Percentiles rank a stretch among this genome's conserved stretches.
phyloP scores from a whole-genome alignment of 495 filamentous ascomycete genomes.

The Baudoinia panamericana region DNA sequence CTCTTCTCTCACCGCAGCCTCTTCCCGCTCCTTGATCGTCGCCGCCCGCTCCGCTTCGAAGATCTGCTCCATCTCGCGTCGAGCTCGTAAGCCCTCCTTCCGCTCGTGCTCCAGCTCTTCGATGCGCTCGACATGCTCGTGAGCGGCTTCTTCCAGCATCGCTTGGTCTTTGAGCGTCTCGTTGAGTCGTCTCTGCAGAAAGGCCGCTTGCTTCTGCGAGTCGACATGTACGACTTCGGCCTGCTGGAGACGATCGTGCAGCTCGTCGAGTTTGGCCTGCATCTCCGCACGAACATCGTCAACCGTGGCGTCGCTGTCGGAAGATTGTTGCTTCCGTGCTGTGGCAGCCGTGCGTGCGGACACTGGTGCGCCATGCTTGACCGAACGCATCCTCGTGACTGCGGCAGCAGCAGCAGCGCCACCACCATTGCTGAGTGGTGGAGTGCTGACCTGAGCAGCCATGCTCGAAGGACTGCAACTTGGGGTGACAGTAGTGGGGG shows the following conservation, averaged over 20 bases:
- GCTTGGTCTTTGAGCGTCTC: conserved; percentile 72
- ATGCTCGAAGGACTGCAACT: conserved; percentile 13
- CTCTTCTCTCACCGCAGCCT: conserved; percentile 68
- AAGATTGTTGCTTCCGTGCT: conserved; percentile 15
- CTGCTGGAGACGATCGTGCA: conserved; percentile 66
- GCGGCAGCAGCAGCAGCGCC: conserved; percentile 1
- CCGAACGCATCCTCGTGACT: conserved; percentile 11
- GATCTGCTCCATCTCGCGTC: conserved; percentile 75
- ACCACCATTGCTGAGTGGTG: too few species aligned
- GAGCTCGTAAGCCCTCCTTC: conserved; percentile 61
- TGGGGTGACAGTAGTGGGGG: not conserved
- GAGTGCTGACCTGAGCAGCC: not conserved
- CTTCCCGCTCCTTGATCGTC: conserved; percentile 82
- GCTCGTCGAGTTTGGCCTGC: conserved; percentile 67
- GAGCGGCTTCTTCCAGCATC: conserved; percentile 69
- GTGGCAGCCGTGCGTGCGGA: conserved; percentile 21
- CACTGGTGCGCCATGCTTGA: conserved; percentile 15
- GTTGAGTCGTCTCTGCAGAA: conserved; percentile 74
- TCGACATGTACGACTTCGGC: conserved; percentile 69
- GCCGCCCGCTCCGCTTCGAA: conserved; percentile 81
- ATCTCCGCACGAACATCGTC: conserved; percentile 57
- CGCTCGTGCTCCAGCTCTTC: conserved; percentile 69
- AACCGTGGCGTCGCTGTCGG: conserved; percentile 25
- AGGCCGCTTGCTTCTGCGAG: conserved; percentile 67
- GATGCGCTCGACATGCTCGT: conserved; percentile 69